phyloP scores from a whole-genome alignment of 257 asterid genomes.

The Galeopsis tetrahit region DNA sequence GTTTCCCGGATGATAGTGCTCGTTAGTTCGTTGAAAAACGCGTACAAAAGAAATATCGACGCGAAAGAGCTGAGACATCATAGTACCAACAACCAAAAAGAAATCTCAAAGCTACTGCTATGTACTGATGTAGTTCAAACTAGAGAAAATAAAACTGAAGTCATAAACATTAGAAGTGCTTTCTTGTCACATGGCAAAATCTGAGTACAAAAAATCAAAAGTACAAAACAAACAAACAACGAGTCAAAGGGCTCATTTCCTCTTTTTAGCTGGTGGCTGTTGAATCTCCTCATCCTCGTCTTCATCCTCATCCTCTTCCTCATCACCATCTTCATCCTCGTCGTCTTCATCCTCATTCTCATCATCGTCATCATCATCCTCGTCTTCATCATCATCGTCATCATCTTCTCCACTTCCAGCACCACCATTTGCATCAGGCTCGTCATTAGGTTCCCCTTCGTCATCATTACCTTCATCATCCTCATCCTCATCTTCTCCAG shows the following conservation, averaged over 20 bases:
- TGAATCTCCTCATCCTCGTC: conserved; percentile 37
- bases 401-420: conserved; percentile 36
- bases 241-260: conserved; percentile 34
- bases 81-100: conserved; percentile 5
- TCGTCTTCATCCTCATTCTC: conserved; percentile 21
- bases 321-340: not conserved
- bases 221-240: conserved; percentile 5
- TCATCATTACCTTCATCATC: conserved; percentile 34
- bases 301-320: conserved; percentile 14
- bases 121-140: not conserved
- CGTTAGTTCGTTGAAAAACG: not conserved
- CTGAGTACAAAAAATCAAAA: conserved; percentile 15
- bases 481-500: conserved; percentile 34
- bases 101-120: not conserved
- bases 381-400: conserved; percentile 32
- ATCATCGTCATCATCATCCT: conserved; percentile 29
- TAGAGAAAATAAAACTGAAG: conserved; percentile 10
- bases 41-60: not conserved
- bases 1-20: not conserved
- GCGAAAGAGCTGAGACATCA: not conserved
- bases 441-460: conserved; percentile 28
- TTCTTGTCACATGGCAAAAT: conserved; percentile 2
- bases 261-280: conserved; percentile 43
- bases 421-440: conserved; percentile 30
- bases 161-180: not conserved